These are phyloP conservation scores for Blastocrithidia nonstop DNA, from an alignment of 208 protist species.

Conservation along the genomic window DNA sequence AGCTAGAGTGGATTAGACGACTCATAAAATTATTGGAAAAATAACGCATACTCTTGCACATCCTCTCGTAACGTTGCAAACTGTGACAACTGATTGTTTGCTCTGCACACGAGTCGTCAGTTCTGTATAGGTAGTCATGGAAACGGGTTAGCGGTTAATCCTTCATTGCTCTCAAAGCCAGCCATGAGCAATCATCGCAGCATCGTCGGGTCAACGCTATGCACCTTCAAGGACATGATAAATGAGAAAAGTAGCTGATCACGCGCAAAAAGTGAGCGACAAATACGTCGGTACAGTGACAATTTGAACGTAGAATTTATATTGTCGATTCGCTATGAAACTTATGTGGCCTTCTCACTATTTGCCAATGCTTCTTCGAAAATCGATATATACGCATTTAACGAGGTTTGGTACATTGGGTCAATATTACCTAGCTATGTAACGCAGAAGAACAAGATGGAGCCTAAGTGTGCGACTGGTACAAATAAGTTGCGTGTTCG, in stretches of 20 bases:
- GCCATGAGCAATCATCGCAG: slow-evolving; percentile 88
- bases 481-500: slow-evolving; percentile 89
- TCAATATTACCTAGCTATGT: slow-evolving; percentile 93
- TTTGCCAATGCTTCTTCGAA: slow-evolving; percentile 87
- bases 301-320: slow-evolving; percentile 79
- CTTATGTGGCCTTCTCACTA: slow-evolving; percentile 60
- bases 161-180: slow-evolving; percentile 35
- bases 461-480: slow-evolving; percentile 89
- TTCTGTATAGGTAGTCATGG: slow-evolving; percentile 78
- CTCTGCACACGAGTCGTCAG: slow-evolving; percentile 79
- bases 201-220: slow-evolving; percentile 71
- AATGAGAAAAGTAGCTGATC: slow-evolving; percentile 93
- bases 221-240: slow-evolving; percentile 88
- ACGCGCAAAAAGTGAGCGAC: slow-evolving; percentile 86
- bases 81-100: slow-evolving; percentile 38
- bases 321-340: slow-evolving; percentile 59
- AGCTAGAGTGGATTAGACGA: slow-evolving; percentile 59
- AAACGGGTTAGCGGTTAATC: slow-evolving; percentile 26
- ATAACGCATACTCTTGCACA: slow-evolving; percentile 38
- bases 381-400: slow-evolving; percentile 91
- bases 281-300: slow-evolving; percentile 78
- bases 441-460: slow-evolving; percentile 96
- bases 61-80: slow-evolving; percentile 26
- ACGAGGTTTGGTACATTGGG: slow-evolving; percentile 96
- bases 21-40: slow-evolving; percentile 77